These are phyloP conservation scores for Russula ochroleuca DNA, from an alignment of 768 basidiomycete species.

Conservation along the genomic window DNA sequence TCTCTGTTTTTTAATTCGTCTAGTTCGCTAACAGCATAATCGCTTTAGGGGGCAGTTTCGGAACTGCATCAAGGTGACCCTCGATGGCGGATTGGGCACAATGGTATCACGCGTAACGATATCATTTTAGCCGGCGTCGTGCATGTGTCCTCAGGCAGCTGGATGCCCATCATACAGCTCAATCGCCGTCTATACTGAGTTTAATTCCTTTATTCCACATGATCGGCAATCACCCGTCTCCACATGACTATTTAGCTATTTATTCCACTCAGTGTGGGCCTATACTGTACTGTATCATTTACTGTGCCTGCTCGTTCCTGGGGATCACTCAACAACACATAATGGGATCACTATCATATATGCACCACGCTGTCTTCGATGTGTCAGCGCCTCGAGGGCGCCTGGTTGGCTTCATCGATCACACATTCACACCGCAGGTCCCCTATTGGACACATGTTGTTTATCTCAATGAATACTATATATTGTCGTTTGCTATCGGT, in stretches of 20 bases:
- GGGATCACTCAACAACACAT: background rate
- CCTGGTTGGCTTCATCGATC: background rate
- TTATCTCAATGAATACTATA: background rate
- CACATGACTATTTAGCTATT: constrained; percentile 3
- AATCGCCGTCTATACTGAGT: constrained; percentile 22
- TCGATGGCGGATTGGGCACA: constrained; percentile 23
- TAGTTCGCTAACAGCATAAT: background rate
- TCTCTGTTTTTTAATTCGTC: too few species aligned
- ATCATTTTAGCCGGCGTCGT: constrained; percentile 24
- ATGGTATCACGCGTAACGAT: constrained; percentile 22
- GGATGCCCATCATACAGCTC: constrained; percentile 29
- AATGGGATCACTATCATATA: constrained; percentile 2
- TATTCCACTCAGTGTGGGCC: background rate
- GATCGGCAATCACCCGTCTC: constrained; percentile 1
- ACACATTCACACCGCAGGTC: background rate
- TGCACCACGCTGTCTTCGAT: background rate
- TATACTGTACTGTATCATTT: background rate
- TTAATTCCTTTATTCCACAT: background rate
- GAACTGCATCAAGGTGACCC: constrained; percentile 20
- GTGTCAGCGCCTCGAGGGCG: constrained; percentile 4
- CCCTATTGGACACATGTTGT: constrained; percentile 6
- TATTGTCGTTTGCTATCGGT: background rate
- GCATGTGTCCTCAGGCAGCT: constrained; percentile 28
- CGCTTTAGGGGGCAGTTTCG: constrained; percentile 12
- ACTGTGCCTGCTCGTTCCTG: constrained; percentile 3